phyloP scores from a whole-genome alignment of 352 stramenopile species.

The Phytophthora multivora region DNA sequence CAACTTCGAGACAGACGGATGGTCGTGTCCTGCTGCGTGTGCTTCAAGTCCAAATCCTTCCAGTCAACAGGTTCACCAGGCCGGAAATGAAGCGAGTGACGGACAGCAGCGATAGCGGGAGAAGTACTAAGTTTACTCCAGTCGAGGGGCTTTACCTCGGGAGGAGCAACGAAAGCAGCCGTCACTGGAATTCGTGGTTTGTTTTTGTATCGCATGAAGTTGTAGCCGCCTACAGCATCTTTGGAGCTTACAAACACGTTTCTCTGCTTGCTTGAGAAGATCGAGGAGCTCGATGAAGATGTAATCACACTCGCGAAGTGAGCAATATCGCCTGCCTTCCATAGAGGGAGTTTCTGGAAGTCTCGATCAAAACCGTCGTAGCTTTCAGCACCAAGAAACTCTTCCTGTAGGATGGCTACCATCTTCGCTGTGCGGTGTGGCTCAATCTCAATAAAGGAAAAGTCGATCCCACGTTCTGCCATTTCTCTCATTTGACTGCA shows the following conservation, averaged over 20 bases:
- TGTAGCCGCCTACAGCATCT: background rate
- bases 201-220: background rate
- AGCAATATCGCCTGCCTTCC: constrained; percentile 8
- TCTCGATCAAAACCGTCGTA: constrained; percentile 16
- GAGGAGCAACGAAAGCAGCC: background rate
- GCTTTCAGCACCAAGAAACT: constrained; percentile 19
- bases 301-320: constrained; percentile 23
- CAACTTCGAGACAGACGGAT: constrained; percentile 35
- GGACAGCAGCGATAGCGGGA: constrained; percentile 24
- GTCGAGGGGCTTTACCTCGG: constrained; percentile 5
- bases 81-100: constrained; percentile 43
- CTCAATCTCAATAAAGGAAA: constrained; percentile 42
- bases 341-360: constrained; percentile 30
- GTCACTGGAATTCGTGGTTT: background rate
- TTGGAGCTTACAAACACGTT: constrained; percentile 25
- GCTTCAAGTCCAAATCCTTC: constrained; percentile 32
- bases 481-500: constrained; percentile 40
- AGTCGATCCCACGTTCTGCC: constrained; percentile 36
- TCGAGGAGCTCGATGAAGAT: constrained; percentile 28
- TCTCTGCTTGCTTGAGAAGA: constrained; percentile 29
- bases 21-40: constrained; percentile 39
- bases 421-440: constrained; percentile 38
- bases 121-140: constrained; percentile 17
- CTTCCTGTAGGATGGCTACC: constrained; percentile 28
- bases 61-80: constrained; percentile 31